phyloP scores from a whole-genome alignment of 177 flowering plant genomes.

The Telopea speciosissima region DNA sequence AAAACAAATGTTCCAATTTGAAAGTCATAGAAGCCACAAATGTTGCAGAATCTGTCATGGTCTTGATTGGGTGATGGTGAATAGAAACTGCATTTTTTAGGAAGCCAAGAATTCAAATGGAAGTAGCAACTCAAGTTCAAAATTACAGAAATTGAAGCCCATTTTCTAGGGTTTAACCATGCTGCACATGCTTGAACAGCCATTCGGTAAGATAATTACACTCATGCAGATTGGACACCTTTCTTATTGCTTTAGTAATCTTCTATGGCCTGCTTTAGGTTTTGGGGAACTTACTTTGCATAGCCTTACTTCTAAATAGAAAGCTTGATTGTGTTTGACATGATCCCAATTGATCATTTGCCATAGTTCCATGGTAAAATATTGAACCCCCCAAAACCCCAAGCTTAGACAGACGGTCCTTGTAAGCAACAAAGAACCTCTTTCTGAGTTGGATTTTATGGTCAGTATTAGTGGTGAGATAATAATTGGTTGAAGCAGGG shows the following conservation, averaged over 20 bases:
- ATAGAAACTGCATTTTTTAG: neutral
- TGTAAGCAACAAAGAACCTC: neutral
- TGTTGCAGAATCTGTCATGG: neutral
- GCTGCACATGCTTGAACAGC: neutral
- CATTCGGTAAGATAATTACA: neutral
- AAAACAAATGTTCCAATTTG: neutral
- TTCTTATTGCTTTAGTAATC: neutral
- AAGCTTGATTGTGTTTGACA: neutral
- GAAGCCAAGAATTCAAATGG: neutral
- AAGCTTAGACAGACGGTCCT: neutral
- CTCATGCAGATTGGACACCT: neutral
- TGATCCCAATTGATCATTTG: too few relatives aligned
- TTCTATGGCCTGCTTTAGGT: neutral
- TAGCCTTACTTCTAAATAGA: neutral
- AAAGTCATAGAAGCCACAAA: too few relatives aligned
- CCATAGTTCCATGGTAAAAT: too few relatives aligned
- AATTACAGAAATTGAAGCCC: neutral
- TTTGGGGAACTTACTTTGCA: neutral
- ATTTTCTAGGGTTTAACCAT: neutral
- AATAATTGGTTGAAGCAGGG: neutral
- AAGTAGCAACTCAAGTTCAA: neutral
- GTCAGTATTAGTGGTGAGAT: neutral
- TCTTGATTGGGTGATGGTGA: neutral
- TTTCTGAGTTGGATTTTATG: neutral
- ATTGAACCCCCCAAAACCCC: too few relatives aligned